These are phyloP conservation scores for Sporothrix curviconia DNA, from an alignment of 2,329 filamentous ascomycete species.

Conservation along the genomic window DNA sequence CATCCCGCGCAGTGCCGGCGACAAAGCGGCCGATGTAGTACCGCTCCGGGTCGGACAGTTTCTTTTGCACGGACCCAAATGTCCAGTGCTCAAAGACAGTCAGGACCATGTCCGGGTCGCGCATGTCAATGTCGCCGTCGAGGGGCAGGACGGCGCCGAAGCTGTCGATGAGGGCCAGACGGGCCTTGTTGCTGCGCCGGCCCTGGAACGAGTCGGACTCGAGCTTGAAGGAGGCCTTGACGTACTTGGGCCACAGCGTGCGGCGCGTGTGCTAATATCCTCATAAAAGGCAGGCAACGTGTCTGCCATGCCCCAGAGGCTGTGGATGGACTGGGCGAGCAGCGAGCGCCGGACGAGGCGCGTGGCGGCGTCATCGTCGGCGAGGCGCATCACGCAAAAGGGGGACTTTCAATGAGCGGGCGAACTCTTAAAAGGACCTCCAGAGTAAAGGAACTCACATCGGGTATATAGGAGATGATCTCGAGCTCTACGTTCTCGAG, in stretches of 20 bases:
- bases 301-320: slow-evolving; percentile 73
- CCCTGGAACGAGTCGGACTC: slow-evolving; percentile 75
- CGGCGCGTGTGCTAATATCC: slow-evolving; percentile 52
- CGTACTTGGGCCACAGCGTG: slow-evolving; percentile 62
- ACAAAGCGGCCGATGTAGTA: slow-evolving; percentile 70
- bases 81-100: slow-evolving; percentile 78
- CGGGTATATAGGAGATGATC: slow-evolving; percentile 66
- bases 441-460: slow-evolving; percentile 48
- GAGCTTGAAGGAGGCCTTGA: slow-evolving; percentile 69
- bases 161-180: slow-evolving; percentile 70
- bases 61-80: slow-evolving; percentile 42
- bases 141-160: slow-evolving; percentile 70
- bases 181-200: slow-evolving; percentile 55
- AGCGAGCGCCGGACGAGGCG: slow-evolving; percentile 69
- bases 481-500: slow-evolving; percentile 61
- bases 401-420: slow-evolving; percentile 57
- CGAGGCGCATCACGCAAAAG: slow-evolving; percentile 70
- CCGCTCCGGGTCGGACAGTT: slow-evolving; percentile 47
- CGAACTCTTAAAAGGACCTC: too few relatives aligned
- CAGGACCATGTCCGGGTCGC: slow-evolving; percentile 66
- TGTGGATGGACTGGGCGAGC: slow-evolving; percentile 75
- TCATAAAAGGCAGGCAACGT: slow-evolving; percentile 63
- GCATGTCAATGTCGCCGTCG: slow-evolving; percentile 70
- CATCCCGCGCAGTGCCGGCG: slow-evolving; percentile 58
- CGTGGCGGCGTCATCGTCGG: slow-evolving; percentile 57